phyloP scores from a whole-genome alignment of 2,329 filamentous ascomycete species.

The Aotearoamyces nothofagi region DNA sequence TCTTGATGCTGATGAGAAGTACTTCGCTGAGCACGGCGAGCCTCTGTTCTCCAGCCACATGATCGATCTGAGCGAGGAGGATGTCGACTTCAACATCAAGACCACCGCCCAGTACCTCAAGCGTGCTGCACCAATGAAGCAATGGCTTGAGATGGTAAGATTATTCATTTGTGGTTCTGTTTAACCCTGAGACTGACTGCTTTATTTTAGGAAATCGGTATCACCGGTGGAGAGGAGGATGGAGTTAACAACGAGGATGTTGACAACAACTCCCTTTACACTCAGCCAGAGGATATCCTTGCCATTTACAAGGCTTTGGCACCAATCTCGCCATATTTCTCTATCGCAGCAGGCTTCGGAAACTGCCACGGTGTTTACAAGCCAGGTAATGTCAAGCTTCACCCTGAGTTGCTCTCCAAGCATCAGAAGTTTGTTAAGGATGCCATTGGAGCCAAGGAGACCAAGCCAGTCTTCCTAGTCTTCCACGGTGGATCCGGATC shows the following conservation, averaged over 20 bases:
- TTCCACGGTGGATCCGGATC: constrained; percentile 98
- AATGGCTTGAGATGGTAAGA: constrained; percentile 93
- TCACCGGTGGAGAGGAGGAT: constrained; percentile 95
- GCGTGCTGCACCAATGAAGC: constrained; percentile 90
- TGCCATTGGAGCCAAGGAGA: constrained; percentile 52
- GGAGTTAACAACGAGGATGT: constrained; percentile 98
- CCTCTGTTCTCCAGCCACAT: constrained; percentile 96
- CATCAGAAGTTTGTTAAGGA: constrained; percentile 87
- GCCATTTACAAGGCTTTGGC: constrained; percentile 77
- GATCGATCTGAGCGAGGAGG: constrained; percentile 94
- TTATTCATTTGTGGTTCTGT: no score
- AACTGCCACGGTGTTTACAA: constrained; percentile 99
- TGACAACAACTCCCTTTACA: constrained; percentile 95
- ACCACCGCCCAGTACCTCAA: constrained; percentile 90
- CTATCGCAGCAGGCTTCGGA: constrained; percentile 93
- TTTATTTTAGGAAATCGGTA: constrained; percentile 66
- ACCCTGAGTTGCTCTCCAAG: constrained; percentile 91
- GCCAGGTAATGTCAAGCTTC: constrained; percentile 91
- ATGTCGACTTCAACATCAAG: constrained; percentile 77
- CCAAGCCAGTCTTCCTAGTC: constrained; percentile 97
- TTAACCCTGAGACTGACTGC: no score
- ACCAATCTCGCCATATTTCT: constrained; percentile 89
- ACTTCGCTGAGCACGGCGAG: constrained; percentile 86
- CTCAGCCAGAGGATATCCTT: constrained; percentile 92
- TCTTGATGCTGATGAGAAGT: constrained; percentile 83